Conservation (phyloP, 768 basidiomycete species). For the Boletus vinaceobasis region DNA sequence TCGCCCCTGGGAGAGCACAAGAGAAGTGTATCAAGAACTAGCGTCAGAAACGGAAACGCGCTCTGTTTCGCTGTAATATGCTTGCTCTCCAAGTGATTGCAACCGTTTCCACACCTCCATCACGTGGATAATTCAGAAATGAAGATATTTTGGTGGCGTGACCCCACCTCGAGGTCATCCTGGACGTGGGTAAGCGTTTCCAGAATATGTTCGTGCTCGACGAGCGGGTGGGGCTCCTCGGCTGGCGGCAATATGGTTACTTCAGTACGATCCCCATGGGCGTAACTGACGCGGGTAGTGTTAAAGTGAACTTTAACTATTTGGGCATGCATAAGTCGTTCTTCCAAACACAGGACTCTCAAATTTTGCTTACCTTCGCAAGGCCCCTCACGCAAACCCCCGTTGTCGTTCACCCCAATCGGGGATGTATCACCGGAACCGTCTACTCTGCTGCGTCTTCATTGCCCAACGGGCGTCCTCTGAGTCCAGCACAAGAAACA, state of each 20-base stretch:
- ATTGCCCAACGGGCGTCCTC: conserved; percentile 83
- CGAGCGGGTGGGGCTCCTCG: conserved; percentile 93
- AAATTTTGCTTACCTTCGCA: conserved; percentile 25
- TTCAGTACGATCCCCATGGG: conserved; percentile 98
- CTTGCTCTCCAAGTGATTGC: conserved; percentile 96
- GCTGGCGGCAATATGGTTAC: conserved; percentile 93
- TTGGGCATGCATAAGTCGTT: conserved; percentile 33
- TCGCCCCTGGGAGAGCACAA: conserved; percentile 33
- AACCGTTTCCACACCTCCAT: conserved; percentile 96
- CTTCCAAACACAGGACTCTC: not conserved
- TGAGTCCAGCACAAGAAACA: conserved; percentile 89
- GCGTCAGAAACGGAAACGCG: conserved; percentile 69
- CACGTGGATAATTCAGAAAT: conserved; percentile 95
- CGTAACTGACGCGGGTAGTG: conserved; percentile 96
- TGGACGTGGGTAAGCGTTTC: conserved; percentile 79
- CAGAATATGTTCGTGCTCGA: conserved; percentile 97
- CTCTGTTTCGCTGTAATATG: conserved; percentile 95
- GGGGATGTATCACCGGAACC: conserved; percentile 89
- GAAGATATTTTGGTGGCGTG: conserved; percentile 86
- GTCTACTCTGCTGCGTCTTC: conserved; percentile 83
- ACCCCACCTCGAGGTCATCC: not conserved
- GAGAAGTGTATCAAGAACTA: conserved; percentile 41
- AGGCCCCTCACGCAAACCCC: conserved; percentile 89
- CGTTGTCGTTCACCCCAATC: conserved; percentile 67
- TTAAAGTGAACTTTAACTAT: conserved; percentile 93